Evolutionary conservation across 192 early-diverging fungal species (phyloP), one percentile per base, ranked within the genome.

Genomic region (Backusella mclennaniae): DNA sequence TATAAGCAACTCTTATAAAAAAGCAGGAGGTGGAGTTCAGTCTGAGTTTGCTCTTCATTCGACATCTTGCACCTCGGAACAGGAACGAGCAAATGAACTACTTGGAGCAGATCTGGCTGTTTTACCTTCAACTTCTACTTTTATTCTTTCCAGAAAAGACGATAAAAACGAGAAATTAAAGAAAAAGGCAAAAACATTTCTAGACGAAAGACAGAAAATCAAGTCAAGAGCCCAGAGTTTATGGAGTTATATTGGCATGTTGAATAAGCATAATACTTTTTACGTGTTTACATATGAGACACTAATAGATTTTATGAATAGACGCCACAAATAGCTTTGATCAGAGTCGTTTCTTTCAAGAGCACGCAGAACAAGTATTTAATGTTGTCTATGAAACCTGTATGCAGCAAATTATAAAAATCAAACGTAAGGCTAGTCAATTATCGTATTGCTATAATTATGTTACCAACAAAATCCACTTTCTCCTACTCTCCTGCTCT

Each of bases 141-240:
- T 70, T 35, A 66, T 68, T 31, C 26, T 74, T 66, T 7, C 63
- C 19, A 68, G 67, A 38, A 84, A 73, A 73, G 86, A 90, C 69
- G 91, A 93, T 76, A 67, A 85, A 19, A 39, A 80, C 44, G 94
- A 95, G 73, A 93, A 92, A 82, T 80, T 93, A 2, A 75, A 87
- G 66, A 95, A 93, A 77, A 92, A 93, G 71, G 84, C 89, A 29
- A 94, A 90, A 76, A 87, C 83, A 38, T 95, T 96, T 80, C 71
- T 95, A 33, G 95, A 96, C 73, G 92, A 94, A 38, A 91, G 89
- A 79, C 89, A 91, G 59, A 94, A 93, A 70, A 77, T 85, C 9
- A 95, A 95, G 75, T 85, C 90, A 38, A 83, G 95, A 46, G 79
- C 92, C 6, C 76, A 79, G 15, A 86, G 89, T 14, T 79, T 96